A percentile compares a stretch with the other conserved stretches of the same genome.
Evolutionary conservation across 2,329 filamentous ascomycete species (phyloP).

Genomic region (Fusarium hostae): DNA sequence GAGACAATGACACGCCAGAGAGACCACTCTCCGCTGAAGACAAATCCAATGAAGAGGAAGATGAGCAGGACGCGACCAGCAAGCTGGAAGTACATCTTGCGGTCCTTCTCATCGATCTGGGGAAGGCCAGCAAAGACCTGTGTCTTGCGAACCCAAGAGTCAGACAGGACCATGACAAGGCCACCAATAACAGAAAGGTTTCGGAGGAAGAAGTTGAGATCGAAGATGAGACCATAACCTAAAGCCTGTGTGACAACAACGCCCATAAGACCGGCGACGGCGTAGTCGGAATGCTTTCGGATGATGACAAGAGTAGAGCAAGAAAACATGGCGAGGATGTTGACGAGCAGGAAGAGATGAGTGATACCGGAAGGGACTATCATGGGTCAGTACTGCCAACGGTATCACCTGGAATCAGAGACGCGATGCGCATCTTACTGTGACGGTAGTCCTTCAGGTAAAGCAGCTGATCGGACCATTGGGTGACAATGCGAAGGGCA

Average conservation of each 20-base stretch:
- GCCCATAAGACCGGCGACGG: constrained; percentile 86
- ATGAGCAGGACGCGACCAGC: constrained; percentile 95
- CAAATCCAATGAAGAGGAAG: constrained; percentile 96
- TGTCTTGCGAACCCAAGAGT: constrained; percentile 97
- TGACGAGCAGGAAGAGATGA: constrained; percentile 90
- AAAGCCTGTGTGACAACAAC: constrained; percentile 95
- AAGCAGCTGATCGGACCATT: constrained; percentile 94
- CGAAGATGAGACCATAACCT: constrained; percentile 97
- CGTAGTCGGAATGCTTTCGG: constrained; percentile 92
- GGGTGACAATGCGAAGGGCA: constrained; percentile 93
- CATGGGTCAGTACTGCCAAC: constrained; percentile 33
- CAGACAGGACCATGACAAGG: constrained; percentile 96
- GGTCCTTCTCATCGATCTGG: constrained; percentile 96
- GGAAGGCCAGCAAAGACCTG: constrained; percentile 96
- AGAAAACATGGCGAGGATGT: constrained; percentile 86
- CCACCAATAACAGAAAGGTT: constrained; percentile 98
- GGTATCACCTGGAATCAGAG: background rate
- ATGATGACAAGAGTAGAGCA: constrained; percentile 90
- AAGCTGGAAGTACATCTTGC: constrained; percentile 99
- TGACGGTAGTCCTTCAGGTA: constrained; percentile 93
- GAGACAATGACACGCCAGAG: constrained; percentile 88
- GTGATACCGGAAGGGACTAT: constrained; percentile 88
- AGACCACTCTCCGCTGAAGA: constrained; percentile 94
- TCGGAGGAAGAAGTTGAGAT: constrained; percentile 99
- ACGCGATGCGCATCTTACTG: constrained; percentile 71